Evolutionary conservation across 2,329 filamentous ascomycete species (phyloP), one percentile per base, ranked within the genome.

Genomic region (Dryadomyces sulphureus): DNA sequence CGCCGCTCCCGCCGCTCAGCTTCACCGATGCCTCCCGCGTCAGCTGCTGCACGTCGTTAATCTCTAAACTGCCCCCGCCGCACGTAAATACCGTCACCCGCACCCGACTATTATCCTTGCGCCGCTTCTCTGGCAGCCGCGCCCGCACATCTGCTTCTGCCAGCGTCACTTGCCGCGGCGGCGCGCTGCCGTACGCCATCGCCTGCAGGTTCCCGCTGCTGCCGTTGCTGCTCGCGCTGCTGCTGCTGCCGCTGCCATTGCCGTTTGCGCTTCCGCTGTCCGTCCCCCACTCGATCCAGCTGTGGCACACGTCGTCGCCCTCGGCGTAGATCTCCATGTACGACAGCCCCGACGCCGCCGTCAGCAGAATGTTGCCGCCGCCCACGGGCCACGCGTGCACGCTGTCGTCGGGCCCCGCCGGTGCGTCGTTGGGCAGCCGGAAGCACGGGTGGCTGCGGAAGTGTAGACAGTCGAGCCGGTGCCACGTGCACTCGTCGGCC

Each of bases 391-490:
- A 96, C 1, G 85, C 84, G 56, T 94, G 86, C 1, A 95, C 75
- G 52, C 85, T 88, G 32, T 76, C 75, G 54, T 95, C 89, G 1
- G 70, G 63, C 51, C 69, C 73, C 35, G 74, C 60, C 16, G 73
- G 65, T 5, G 74, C 64, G 55, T 96, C 92, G 47, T 78, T 81
- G 0, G 89, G 86, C 45, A 94, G 73, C 46, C 80, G 74, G 68
- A 98, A 96, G 60, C 85, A 88, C 4, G 89, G 87, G 58, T 98
- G 92, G 54, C 81, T 83, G 52, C 88, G 81, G 66, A 95, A 94
- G 35, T 88, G 84, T 45, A 98, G 70, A 45, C 79, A 79, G 61
- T 96, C 92, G 7, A 96, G 72, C 48, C 89, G 77, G 62, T 95
- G 89, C 90, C 90, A 96, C 22, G 70, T 72, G 60, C 89, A 94